phyloP scores from a whole-genome alignment of 2,329 filamentous ascomycete species.

The Neocucurbitaria cava region DNA sequence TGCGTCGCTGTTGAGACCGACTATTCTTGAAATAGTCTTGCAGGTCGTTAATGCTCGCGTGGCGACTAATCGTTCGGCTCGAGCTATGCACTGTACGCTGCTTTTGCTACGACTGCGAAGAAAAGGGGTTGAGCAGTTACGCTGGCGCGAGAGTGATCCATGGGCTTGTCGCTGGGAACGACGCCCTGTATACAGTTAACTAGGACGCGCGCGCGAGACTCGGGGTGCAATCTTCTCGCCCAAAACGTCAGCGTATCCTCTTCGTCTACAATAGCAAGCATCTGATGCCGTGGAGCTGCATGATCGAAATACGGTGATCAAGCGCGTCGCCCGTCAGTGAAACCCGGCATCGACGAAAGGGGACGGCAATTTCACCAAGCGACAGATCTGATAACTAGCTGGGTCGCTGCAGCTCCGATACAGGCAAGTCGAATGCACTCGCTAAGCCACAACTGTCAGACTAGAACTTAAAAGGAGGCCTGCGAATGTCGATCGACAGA shows the following conservation, averaged over 20 bases:
- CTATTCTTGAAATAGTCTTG: not conserved
- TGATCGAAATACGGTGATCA: conserved; percentile 7
- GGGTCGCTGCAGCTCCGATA: conserved; percentile 2
- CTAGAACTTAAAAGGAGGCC: conserved; percentile 2
- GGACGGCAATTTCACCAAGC: conserved; percentile 1
- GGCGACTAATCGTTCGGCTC: not conserved
- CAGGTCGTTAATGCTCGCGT: not conserved
- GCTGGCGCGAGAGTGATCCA: not conserved
- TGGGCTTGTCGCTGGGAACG: not conserved
- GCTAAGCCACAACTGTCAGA: not conserved
- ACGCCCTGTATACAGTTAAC: not conserved
- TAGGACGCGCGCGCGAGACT: not conserved
- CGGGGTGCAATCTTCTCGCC: not conserved
- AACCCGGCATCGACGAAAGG: conserved; percentile 1
- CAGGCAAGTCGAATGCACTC: conserved; percentile 4
- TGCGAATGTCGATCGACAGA: conserved; percentile 15
- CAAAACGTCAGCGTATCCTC: not conserved
- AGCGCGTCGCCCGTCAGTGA: conserved; percentile 3
- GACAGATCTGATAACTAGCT: not conserved
- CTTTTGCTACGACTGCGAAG: not conserved
- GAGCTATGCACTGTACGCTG: not conserved
- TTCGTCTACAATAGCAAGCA: not conserved
- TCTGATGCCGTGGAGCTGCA: conserved; percentile 11
- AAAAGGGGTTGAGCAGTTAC: not conserved
- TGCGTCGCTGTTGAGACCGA: not conserved